phyloP scores from a whole-genome alignment of 495 filamentous ascomycete genomes.

The Talaromyces stipitatus region DNA sequence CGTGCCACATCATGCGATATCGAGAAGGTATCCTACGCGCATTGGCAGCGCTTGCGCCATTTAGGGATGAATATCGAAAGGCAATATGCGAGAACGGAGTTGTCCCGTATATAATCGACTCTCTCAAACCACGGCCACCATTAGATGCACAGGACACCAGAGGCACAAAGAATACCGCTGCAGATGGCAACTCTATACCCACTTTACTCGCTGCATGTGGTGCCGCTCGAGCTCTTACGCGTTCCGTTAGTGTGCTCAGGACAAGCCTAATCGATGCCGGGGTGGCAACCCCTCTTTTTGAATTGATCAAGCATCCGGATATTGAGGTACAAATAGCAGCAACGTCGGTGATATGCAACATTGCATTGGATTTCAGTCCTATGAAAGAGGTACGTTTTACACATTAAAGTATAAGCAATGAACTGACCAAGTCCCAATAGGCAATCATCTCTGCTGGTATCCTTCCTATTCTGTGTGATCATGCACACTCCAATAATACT shows the following conservation, averaged over 20 bases:
- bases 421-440: conserved; percentile 33
- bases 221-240: conserved; percentile 65
- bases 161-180: conserved; percentile 28
- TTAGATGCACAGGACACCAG: conserved; percentile 21
- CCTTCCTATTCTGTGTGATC: conserved; percentile 69
- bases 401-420: background rate
- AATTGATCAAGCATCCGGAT: conserved; percentile 65
- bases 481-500: conserved; percentile 69
- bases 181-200: conserved; percentile 42
- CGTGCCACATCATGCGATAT: conserved; percentile 67
- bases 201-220: conserved; percentile 85
- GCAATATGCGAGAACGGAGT: conserved; percentile 72
- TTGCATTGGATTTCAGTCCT: conserved; percentile 79
- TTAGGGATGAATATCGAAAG: conserved; percentile 81
- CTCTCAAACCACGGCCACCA: conserved; percentile 54
- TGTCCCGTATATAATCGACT: conserved; percentile 74
- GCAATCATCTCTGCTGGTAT: conserved; percentile 68
- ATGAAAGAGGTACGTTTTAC: conserved; percentile 63
- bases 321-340: conserved; percentile 81
- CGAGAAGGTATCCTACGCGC: conserved; percentile 73
- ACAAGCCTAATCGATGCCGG: conserved; percentile 83
- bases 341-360: conserved; percentile 71
- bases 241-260: conserved; percentile 74
- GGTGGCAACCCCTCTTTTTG: conserved; percentile 71
- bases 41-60: conserved; percentile 66